Evolutionary conservation across 305 asterid genomes (phyloP).

Genomic region (Coffea humblotiana): DNA sequence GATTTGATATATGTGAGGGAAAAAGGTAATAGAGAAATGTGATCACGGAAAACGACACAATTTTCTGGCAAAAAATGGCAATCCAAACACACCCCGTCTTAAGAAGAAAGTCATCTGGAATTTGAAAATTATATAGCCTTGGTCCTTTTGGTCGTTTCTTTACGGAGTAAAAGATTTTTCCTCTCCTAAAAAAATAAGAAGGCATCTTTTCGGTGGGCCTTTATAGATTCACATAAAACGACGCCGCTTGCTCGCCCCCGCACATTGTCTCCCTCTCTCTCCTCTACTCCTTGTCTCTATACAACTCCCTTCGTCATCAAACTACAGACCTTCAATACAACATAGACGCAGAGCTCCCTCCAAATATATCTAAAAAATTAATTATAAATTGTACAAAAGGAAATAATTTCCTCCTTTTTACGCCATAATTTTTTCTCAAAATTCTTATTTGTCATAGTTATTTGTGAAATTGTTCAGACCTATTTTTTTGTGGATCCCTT

Average conservation of each 20-base stretch:
- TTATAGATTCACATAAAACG: conserved; percentile 8
- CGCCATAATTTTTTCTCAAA: background rate
- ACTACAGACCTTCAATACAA: background rate
- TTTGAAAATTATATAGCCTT: too few species aligned
- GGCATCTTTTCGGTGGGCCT: conserved; percentile 16
- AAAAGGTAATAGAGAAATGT: too few species aligned
- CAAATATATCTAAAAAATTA: conserved; percentile 4
- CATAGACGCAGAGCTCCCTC: conserved; percentile 18
- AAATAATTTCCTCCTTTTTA: background rate
- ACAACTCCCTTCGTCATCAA: conserved; percentile 11
- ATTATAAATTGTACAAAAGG: background rate
- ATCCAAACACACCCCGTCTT: too few species aligned
- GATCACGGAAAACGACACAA: too few species aligned
- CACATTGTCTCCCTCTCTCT: background rate
- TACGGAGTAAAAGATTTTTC: background rate
- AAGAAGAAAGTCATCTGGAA: too few species aligned
- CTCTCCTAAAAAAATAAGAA: background rate
- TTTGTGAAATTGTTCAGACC: background rate
- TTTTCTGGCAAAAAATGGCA: too few species aligned
- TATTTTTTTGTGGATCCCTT: conserved; percentile 11
- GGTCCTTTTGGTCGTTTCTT: too few species aligned
- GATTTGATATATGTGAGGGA: too few species aligned
- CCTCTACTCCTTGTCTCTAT: background rate
- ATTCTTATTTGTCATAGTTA: background rate
- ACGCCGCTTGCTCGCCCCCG: conserved; percentile 2